Conservation (phyloP, 1,284 basidiomycete species). For the Melampsora americana region DNA sequence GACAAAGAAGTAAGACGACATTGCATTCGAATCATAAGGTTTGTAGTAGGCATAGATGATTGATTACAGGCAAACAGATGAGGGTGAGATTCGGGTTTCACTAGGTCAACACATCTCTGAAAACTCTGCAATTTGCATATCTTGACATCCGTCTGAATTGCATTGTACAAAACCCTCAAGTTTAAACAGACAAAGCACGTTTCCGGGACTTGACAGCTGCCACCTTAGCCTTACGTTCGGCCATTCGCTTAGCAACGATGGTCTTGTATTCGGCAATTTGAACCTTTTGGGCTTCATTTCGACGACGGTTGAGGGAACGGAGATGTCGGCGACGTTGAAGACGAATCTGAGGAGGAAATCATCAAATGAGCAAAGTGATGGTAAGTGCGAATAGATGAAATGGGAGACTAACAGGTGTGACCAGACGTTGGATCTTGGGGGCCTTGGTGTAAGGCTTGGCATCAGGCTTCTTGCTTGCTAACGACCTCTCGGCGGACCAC, state of each 20-base stretch:
- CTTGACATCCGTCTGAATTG: no score
- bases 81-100: background rate
- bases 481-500: conserved; percentile 79
- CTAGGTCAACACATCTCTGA: no score
- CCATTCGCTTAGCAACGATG: conserved; percentile 80
- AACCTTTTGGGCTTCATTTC: conserved; percentile 86
- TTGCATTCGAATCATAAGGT: no score
- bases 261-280: conserved; percentile 76
- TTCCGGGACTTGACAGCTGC: conserved; percentile 55
- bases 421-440: conserved; percentile 64
- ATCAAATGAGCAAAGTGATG: conserved; percentile 34
- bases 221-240: conserved; percentile 86
- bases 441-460: conserved; percentile 98
- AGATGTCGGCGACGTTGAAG: conserved; percentile 96
- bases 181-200: conserved; percentile 25
- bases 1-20: no score
- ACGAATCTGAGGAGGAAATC: conserved; percentile 69
- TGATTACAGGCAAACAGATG: background rate
- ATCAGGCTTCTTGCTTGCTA: conserved; percentile 80
- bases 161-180: conserved; percentile 1
- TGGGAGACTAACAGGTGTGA: conserved; percentile 26
- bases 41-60: background rate
- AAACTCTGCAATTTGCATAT: background rate
- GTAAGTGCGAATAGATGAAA: background rate
- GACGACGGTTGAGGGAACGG: conserved; percentile 80